Base-by-base conservation (phyloP, 2,329 filamentous ascomycete genomes). In the Claviceps purpurea region DNA sequence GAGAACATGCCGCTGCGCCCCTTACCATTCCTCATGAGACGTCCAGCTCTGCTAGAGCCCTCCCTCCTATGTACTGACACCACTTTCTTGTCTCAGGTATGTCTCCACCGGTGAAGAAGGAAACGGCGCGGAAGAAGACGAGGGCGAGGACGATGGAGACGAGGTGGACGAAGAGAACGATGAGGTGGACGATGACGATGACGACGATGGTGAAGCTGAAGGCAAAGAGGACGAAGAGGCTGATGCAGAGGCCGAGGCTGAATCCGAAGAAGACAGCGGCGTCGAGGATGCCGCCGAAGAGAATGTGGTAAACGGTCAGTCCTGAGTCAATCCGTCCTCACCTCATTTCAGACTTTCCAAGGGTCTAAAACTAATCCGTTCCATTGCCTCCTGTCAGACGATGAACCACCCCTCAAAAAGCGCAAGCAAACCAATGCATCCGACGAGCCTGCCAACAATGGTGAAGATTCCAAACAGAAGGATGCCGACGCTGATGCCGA, bases 381-480 rank as follows among this genome's bases (percentile, higher is more conserved):
- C 5, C 6, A 2, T 48, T n/a, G 11, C 10, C 22, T 5, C 18
- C 18, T 5, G 14, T 8, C 56, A 71, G 66, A 64, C 50, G 62
- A 67, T 54, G 67, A 68, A 50, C 73, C 72, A 48, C 74, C 74
- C 40, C 70, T 70, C 52, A 77, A 77, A 68, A 76, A 75, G 66
- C 70, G 68, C 59, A 77, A 75, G 70, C 74, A 71, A 26, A 64
- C 59, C 52, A 59, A 65, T 24, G 63, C 62, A 26, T 58, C 62
- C 22, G 61, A 55, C 20, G 61, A 62, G 47, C 61, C 61, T 44
- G 61, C 61, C n/a, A 62, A 60, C 22, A 64, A 60, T 20, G 65
- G 63, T 1, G 63, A 60, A 4, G 68, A 67, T 0, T 48, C 47
- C 2, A 18, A 48, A 13, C 39, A 52, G 39, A 67, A 67, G 1